Evolutionary conservation across 257 asterid genomes (phyloP).

Genomic region (Eustoma russellianum): DNA sequence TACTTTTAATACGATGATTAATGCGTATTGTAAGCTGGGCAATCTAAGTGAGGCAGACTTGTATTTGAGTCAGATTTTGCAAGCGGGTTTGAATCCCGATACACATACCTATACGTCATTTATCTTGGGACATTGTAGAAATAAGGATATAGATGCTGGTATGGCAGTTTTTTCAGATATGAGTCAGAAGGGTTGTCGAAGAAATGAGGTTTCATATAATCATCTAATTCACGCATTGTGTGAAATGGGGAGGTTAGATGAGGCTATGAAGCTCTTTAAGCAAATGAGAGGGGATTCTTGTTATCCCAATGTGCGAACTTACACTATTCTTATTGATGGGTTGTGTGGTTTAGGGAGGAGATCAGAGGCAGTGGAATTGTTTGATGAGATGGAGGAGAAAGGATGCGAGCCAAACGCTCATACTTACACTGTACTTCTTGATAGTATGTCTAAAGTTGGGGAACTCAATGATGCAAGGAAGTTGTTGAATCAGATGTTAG

Average conservation of each 20-base stretch:
- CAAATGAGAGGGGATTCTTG: conserved; percentile 52
- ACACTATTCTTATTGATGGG: conserved; percentile 60
- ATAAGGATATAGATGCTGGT: conserved; percentile 45
- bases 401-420: conserved; percentile 57
- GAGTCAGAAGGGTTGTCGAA: conserved; percentile 46
- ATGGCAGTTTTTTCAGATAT: conserved; percentile 32
- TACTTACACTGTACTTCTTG: conserved; percentile 55
- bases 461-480: conserved; percentile 41
- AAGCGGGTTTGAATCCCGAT: conserved; percentile 58
- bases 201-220: conserved; percentile 62
- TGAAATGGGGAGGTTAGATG: conserved; percentile 42
- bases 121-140: conserved; percentile 68
- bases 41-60: conserved; percentile 43
- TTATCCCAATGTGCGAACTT: conserved; percentile 53
- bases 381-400: conserved; percentile 61
- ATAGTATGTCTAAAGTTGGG: conserved; percentile 48
- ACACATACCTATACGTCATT: conserved; percentile 66
- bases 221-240: conserved; percentile 68
- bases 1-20: conserved; percentile 64
- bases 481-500: conserved; percentile 35
- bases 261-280: conserved; percentile 37
- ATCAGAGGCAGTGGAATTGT: conserved; percentile 45
- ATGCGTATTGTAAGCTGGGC: conserved; percentile 65
- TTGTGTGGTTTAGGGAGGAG: conserved; percentile 44
- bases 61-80: conserved; percentile 47